phyloP scores from a whole-genome alignment of 495 filamentous ascomycete species.

The Penicillium odoratum region DNA sequence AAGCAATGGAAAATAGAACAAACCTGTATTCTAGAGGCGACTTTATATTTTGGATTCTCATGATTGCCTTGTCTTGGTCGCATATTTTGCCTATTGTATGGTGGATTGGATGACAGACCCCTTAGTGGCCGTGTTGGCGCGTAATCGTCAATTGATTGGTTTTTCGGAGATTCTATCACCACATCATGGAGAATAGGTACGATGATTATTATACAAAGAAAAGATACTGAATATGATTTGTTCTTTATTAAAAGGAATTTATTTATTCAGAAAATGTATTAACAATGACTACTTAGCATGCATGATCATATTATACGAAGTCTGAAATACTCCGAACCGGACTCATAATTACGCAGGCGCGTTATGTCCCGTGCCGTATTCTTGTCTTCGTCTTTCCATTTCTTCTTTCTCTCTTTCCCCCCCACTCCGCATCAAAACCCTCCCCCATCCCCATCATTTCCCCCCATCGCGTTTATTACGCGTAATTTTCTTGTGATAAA shows the following conservation, averaged over 20 bases:
- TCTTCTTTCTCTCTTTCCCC: slow-evolving; percentile 23
- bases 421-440: slow-evolving; percentile 7
- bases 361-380: slow-evolving; percentile 19
- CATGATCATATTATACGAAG: background rate
- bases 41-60: too few relatives aligned
- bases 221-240: background rate
- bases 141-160: background rate
- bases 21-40: too few relatives aligned
- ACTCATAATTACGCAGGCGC: slow-evolving; percentile 29
- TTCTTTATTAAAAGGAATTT: too few relatives aligned
- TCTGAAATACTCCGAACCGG: slow-evolving; percentile 17
- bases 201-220: background rate
- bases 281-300: too few relatives aligned
- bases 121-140: background rate
- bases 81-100: too few relatives aligned
- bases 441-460: slow-evolving; percentile 1
- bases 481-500: background rate
- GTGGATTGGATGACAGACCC: too few relatives aligned
- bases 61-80: too few relatives aligned
- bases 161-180: background rate
- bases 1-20: too few relatives aligned
- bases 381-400: slow-evolving; percentile 33
- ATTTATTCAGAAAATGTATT: too few relatives aligned
- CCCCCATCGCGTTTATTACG: background rate
- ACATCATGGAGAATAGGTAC: background rate